Evolutionary conservation across 2,329 filamentous ascomycete species (phyloP), one percentile per base, ranked within the genome.

Genomic region (Westerdykella aurantiaca): DNA sequence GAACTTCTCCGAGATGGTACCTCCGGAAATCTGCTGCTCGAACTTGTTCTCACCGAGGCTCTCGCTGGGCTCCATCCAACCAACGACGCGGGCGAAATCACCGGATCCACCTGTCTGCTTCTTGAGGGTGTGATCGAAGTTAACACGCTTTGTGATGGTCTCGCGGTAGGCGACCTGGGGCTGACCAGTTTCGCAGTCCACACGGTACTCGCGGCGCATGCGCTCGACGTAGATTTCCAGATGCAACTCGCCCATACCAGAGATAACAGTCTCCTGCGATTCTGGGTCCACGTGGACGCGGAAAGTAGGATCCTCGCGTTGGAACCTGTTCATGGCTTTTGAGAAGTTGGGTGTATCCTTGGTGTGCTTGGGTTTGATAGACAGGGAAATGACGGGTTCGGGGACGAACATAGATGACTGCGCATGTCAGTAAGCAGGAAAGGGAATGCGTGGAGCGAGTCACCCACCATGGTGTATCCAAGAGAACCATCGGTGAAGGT

Each of bases 261-360:
- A 94, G 63, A 98, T 97, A 63, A 98, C 95, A 38, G 91, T 97
- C 74, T 98, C 88, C 64, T 95, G 86, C 52, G 85, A 91, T 72
- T 98, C 93, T 13, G 81, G 71, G 63, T 98, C 93, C 58, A 95
- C 89, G 58, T 88, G 85, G 31, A 98, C 87, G 42, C 93, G 83
- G 81, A 98, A 98, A 11, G 93, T 98, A 3, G 93, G 93, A 61
- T 98, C 93, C 72, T 98, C 93, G 51, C 93, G 86, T 72, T 96
- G 91, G 80, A 98, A 98, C 56, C 93, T 87, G 68, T 91, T 93
- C 83, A 98, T 97, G 56, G 93, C 93, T 74, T 98, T 98, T 64
- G 85, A 90, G 78, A 98, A 98, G 74, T 94, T 93, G 65, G 88
- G 82, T 46, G 85, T 83, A 61, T 98, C 91, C 67, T 88, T 93